A percentile compares a stretch with the other conserved stretches of the same genome.
Conservation (phyloP, 257 asterid genomes). For the Solanum pinnatisectum region DNA sequence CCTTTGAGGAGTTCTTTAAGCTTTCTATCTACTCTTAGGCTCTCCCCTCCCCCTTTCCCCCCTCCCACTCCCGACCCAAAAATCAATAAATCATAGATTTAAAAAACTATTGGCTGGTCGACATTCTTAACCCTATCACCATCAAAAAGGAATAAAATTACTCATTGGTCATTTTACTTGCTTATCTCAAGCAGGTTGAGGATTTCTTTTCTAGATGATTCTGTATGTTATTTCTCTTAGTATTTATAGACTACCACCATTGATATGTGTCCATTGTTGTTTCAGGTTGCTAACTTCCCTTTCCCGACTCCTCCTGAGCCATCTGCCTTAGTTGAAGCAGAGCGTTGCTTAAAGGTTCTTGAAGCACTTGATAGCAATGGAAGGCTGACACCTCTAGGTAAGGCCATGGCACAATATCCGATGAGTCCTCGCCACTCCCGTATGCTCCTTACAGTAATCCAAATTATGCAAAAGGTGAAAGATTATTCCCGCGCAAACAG, state of each 20-base stretch:
- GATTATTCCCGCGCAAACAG: slow-evolving; percentile 37
- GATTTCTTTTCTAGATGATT: neutral
- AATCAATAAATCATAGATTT: neutral
- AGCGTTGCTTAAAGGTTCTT: slow-evolving; percentile 70
- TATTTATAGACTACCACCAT: neutral
- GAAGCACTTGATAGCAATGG: slow-evolving; percentile 82
- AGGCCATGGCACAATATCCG: slow-evolving; percentile 91
- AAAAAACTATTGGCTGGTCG: neutral
- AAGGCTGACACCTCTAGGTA: slow-evolving; percentile 67
- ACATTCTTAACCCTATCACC: neutral
- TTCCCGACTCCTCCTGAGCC: slow-evolving; percentile 91
- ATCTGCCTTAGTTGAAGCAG: slow-evolving; percentile 71
- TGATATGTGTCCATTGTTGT: neutral
- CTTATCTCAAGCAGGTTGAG: neutral
- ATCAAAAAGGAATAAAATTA: neutral
- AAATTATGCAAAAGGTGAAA: slow-evolving; percentile 41
- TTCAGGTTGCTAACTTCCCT: slow-evolving; percentile 86
- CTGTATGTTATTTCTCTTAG: neutral
- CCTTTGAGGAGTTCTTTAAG: neutral
- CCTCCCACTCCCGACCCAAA: neutral
- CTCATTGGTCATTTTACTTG: neutral
- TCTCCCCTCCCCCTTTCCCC: neutral
- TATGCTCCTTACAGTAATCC: slow-evolving; percentile 91
- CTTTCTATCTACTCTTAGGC: neutral
- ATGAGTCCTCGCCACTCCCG: slow-evolving; percentile 98